Evolutionary conservation across 176 grass and related monocot species (phyloP), one percentile per base, ranked within the genome.

Genomic region (Ananas comosus): DNA sequence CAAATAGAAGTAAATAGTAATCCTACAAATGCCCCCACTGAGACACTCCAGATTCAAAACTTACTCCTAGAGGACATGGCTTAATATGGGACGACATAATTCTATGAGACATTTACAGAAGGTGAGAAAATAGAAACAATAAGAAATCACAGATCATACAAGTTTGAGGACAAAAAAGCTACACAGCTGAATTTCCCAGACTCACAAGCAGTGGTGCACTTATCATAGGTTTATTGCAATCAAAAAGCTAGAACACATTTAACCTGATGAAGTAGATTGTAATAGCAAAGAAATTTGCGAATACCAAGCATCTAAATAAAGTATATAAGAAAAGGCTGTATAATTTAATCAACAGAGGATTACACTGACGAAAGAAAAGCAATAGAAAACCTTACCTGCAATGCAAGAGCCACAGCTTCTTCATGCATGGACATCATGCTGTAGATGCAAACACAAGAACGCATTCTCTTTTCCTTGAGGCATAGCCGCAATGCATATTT

Each of bases 381-480:
- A 27, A 51, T 75, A 66, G 75, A 53, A 19, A 29, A 58, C 21
- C 63, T 74, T 87, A 89, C 92, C 84, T 82, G 88, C 51, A 97
- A 87, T 82, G 93, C 89, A 79, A 97, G 89, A 56, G 93, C 89
- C 48, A 97, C 93, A 69, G 93, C 93, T 83, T 97, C 93, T 80
- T 92, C 93, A 22, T 97, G 93, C 93, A 97, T 97, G 74, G 86
- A 90, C 93, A 97, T 97, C 89, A 92, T 97, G 74, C 93, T 97
- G 66, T 97, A 97, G 73, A 97, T 97, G 74, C 84, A 83, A 80
- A 97, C 84, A 74, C 93, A 97, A 52, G 93, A 84, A 83, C 86
- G 86, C 89, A 97, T 97, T 77, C 84, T 80, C 77, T 83, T 97
- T 69, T 92, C 89, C 73, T 97, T 91, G 71, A 97, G 83, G 83